Evolutionary conservation across 495 filamentous ascomycete species (phyloP), one percentile per base, ranked within the genome.

Genomic region (Aspergillus nidulans): DNA sequence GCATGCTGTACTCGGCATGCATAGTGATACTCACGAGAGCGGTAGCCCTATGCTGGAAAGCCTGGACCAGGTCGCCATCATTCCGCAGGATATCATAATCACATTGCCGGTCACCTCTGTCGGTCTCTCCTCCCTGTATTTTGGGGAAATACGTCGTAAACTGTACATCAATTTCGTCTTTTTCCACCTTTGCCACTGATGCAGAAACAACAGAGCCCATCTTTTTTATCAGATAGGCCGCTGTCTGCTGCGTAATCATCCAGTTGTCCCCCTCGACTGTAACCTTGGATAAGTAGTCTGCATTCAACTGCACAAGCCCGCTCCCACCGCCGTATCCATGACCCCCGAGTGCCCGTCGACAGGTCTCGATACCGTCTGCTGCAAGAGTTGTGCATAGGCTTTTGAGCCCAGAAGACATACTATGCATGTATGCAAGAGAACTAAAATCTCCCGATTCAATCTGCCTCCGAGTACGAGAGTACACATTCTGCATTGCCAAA

Each of bases 261-360:
- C 75, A 79, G 40, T 80, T 79, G 57, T 80, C 77, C 18, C 77
- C 77, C 55, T 80, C 76, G 16, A 79, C 75, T 1, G 76, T 80
- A 1, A 73, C 73, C 59, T 79, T 78, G 9, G 73, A 74, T 3
- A 77, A 60, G 50, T 78, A 78, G 24, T 79, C 74, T 36, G 69
- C 70, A 49, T 78, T 77, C 30, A 77, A 57, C 43, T 72, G 68
- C 15, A 77, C 69, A 13, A 78, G 63, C 0, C 77, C 77, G 57
- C 73, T 77, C 20, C 67, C 69, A 26, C 75, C 75, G 0, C 75
- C 74, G 52, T 76, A 80, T 1, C 76, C 77, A 57, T 80, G 76
- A 4, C 77, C 77, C 19, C 77, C 76, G 67, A 77, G 66, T 1
- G 74, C 72, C 12, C 76, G 63, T 32, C 77, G 68, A 56, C 76